phyloP scores from a whole-genome alignment of 1,284 basidiomycete genomes.

The Heliocybe sulcata region DNA sequence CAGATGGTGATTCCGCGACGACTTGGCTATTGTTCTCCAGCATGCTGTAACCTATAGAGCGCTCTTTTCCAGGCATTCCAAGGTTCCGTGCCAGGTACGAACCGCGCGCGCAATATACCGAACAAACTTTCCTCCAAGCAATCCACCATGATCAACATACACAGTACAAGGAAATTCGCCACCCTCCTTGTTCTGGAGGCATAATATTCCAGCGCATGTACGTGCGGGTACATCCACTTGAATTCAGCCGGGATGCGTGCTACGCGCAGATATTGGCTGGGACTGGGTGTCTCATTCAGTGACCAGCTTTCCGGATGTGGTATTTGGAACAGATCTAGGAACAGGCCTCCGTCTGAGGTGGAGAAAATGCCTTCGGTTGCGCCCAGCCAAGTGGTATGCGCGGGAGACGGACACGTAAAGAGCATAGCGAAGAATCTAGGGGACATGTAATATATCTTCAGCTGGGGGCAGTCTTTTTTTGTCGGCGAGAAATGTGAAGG shows the following conservation, averaged over 20 bases:
- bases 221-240: background rate
- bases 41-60: background rate
- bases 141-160: background rate
- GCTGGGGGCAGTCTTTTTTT: slow-evolving; percentile 7
- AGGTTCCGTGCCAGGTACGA: background rate
- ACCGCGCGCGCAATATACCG: background rate
- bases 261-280: background rate
- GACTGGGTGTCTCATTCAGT: background rate
- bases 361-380: slow-evolving; percentile 17
- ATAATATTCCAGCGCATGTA: background rate
- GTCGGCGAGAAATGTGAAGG: slow-evolving; percentile 2
- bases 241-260: background rate
- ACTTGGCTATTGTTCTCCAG: too few species aligned
- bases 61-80: slow-evolving; percentile 1
- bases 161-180: background rate
- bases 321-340: background rate
- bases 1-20: too few species aligned
- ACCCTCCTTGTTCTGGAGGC: background rate
- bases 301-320: background rate
- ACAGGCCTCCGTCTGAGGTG: slow-evolving; percentile 12
- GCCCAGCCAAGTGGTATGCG: slow-evolving; percentile 32
- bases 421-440: slow-evolving; percentile 47
- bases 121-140: background rate
- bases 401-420: slow-evolving; percentile 35
- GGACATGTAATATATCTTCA: slow-evolving; percentile 45